phyloP scores from a whole-genome alignment of 176 grass and related monocot genomes.

The Olyra latifolia region DNA sequence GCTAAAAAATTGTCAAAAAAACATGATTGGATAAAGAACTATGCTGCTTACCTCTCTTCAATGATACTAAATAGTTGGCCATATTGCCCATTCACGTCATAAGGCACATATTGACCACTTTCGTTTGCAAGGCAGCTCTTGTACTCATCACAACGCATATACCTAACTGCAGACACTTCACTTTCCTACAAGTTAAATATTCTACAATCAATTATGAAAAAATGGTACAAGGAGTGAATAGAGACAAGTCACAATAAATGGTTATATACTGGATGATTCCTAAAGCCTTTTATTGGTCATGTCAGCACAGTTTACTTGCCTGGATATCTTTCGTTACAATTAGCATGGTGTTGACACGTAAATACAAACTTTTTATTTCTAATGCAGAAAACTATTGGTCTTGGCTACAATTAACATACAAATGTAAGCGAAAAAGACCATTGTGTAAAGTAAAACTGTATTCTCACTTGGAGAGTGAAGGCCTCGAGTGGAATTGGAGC shows the following conservation, averaged over 20 bases:
- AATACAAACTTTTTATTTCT: conserved; percentile 28
- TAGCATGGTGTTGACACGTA: neutral
- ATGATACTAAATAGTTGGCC: conserved; percentile 77
- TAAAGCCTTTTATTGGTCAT: neutral
- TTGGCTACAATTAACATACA: conserved; percentile 14
- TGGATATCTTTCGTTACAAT: conserved; percentile 15
- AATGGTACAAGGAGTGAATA: neutral
- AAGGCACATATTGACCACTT: conserved; percentile 79
- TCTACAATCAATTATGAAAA: neutral
- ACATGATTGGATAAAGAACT: conserved; percentile 3
- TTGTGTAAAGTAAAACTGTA: conserved; percentile 7
- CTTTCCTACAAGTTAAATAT: conserved; percentile 57
- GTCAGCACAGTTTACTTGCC: conserved; percentile 2
- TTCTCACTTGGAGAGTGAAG: conserved; percentile 81
- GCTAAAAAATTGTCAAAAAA: neutral
- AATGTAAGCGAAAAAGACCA: neutral
- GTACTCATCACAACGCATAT: conserved; percentile 70
- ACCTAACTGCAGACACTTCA: conserved; percentile 86
- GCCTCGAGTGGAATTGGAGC: conserved; percentile 83
- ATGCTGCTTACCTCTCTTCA: conserved; percentile 68
- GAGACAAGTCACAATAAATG: neutral
- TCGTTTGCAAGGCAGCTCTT: conserved; percentile 67
- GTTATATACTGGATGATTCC: neutral
- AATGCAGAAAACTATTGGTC: conserved; percentile 1
- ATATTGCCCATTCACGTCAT: conserved; percentile 78